phyloP scores from a whole-genome alignment of 306 rosid species.

The Aeschynomene evenia region DNA sequence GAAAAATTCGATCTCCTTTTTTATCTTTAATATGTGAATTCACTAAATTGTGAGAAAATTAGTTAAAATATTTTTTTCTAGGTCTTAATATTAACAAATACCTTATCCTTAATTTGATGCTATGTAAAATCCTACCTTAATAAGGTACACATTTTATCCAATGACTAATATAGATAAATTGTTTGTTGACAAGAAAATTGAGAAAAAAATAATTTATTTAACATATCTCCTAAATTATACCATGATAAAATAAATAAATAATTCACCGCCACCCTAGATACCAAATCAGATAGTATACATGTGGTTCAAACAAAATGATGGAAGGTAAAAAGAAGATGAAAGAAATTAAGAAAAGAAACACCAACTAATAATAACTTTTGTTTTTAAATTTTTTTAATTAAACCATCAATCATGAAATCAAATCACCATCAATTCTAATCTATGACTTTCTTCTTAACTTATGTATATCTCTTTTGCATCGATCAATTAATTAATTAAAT shows the following conservation, averaged over 20 bases:
- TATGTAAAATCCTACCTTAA: too few species aligned
- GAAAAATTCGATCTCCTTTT: too few species aligned
- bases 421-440: neutral
- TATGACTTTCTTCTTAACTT: neutral
- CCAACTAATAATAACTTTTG: too few species aligned
- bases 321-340: neutral
- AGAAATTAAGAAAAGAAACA: neutral
- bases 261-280: slow-evolving; percentile 2
- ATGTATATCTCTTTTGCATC: neutral
- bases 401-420: slow-evolving; percentile 2
- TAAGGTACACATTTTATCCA: too few species aligned
- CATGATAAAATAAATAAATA: neutral
- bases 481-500: slow-evolving; percentile 6
- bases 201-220: too few species aligned
- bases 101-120: too few species aligned
- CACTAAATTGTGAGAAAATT: too few species aligned
- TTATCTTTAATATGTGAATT: too few species aligned
- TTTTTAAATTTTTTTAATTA: neutral
- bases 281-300: slow-evolving; percentile 8
- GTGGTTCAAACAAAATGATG: neutral
- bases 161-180: too few species aligned
- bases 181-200: too few species aligned
- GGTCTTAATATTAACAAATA: too few species aligned
- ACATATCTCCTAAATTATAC: slow-evolving; percentile 12
- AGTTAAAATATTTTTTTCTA: too few species aligned